Percentiles rank a stretch among this genome's conserved stretches.
phyloP scores from a whole-genome alignment of 345 rosid species.

The Hibiscus syriacus region DNA sequence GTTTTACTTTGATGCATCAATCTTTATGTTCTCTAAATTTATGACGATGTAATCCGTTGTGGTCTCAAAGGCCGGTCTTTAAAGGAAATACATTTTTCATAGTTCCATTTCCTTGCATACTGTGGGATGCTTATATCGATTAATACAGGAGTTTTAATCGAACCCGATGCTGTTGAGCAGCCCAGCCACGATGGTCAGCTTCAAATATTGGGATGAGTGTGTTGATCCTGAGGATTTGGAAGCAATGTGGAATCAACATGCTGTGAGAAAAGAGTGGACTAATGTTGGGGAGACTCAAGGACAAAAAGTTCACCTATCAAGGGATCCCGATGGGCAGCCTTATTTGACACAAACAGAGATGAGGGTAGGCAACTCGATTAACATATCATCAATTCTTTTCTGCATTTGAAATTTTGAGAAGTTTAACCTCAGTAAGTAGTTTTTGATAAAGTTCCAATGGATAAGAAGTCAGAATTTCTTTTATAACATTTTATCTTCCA shows the following conservation, averaged over 20 bases:
- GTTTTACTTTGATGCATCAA: too few species aligned
- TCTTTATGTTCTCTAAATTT: neutral
- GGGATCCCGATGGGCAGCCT: constrained; percentile 92
- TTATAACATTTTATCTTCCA: neutral
- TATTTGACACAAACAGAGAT: constrained; percentile 89
- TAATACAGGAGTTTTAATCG: neutral
- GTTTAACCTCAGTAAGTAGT: neutral
- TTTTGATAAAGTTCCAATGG: neutral
- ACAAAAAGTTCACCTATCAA: constrained; percentile 75
- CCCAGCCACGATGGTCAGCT: constrained; percentile 54
- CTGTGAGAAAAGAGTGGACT: constrained; percentile 72
- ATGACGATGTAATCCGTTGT: neutral
- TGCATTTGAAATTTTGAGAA: neutral
- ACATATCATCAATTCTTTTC: neutral
- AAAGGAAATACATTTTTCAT: neutral
- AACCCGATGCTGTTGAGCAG: neutral
- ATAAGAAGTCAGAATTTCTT: neutral
- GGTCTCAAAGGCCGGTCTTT: neutral
- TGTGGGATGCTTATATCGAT: neutral
- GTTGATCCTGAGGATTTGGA: constrained; percentile 57
- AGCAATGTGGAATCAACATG: constrained; percentile 78
- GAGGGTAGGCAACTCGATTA: constrained; percentile 37
- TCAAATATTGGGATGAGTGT: constrained; percentile 86
- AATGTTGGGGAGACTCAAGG: constrained; percentile 78
- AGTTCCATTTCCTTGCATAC: neutral